Conservation (phyloP, 2,329 filamentous ascomycete genomes). For the Colletotrichum agaves region DNA sequence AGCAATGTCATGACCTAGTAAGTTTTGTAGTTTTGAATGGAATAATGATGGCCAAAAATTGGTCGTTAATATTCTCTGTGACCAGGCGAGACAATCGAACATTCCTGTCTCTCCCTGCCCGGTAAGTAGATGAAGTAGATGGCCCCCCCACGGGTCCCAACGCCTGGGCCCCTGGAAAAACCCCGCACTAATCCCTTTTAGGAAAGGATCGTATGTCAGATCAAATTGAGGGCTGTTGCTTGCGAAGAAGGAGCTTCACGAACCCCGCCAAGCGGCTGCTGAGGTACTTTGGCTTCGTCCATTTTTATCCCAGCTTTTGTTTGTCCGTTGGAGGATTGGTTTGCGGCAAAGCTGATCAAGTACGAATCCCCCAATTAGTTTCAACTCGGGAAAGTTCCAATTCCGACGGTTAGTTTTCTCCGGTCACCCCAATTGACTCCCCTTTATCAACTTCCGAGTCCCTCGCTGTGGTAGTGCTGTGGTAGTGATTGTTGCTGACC, state of each 20-base stretch:
- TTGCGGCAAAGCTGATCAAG: not conserved
- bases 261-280: conserved; percentile 26
- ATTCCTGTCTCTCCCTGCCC: too few relatives aligned
- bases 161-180: conserved; percentile 1
- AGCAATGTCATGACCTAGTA: too few relatives aligned
- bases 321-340: not conserved
- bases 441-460: not conserved
- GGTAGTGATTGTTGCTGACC: conserved; percentile 36
- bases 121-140: too few relatives aligned
- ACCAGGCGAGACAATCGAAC: too few relatives aligned
- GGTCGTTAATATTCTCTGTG: too few relatives aligned
- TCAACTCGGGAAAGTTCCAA: not conserved
- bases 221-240: conserved; percentile 30
- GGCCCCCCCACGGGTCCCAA: conserved; percentile 10
- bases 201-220: conserved; percentile 15
- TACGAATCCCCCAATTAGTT: not conserved
- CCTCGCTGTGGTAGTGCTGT: not conserved
- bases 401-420: not conserved
- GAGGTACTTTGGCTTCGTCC: conserved; percentile 16
- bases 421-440: not conserved
- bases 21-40: too few relatives aligned
- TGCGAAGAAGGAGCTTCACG: conserved; percentile 26
- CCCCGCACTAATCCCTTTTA: conserved; percentile 30
- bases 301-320: conserved; percentile 16
- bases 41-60: too few relatives aligned